Conservation (phyloP, 2,329 filamentous ascomycete species). For the Dryadomyces quercivorus region DNA sequence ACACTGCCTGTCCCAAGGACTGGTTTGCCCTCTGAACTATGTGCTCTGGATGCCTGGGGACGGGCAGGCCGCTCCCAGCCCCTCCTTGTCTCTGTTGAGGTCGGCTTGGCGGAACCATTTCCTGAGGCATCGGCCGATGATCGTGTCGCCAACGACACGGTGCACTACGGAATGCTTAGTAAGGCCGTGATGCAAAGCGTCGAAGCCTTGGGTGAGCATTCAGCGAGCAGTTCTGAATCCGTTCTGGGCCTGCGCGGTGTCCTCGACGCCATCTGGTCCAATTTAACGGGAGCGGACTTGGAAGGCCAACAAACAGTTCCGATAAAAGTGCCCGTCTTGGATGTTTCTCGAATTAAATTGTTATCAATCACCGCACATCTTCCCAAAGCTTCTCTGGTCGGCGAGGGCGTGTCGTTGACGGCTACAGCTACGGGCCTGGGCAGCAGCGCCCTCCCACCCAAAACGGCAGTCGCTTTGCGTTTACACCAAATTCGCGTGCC, state of each 20-base stretch:
- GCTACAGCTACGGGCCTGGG: conserved; percentile 5
- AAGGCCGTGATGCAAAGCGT: conserved; percentile 47
- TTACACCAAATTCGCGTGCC: conserved; percentile 50
- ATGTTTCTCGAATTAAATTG: conserved; percentile 25
- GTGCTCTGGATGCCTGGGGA: conserved; percentile 52
- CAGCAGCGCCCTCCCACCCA: neutral
- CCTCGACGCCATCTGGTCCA: conserved; percentile 23
- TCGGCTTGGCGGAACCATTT: conserved; percentile 46
- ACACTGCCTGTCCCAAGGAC: conserved; percentile 30
- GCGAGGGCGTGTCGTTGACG: conserved; percentile 11
- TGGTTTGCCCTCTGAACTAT: neutral
- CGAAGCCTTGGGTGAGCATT: conserved; percentile 6
- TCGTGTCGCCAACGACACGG: conserved; percentile 53
- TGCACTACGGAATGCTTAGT: conserved; percentile 62
- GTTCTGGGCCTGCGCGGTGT: conserved; percentile 16
- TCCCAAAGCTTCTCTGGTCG: conserved; percentile 48
- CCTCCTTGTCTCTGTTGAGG: conserved; percentile 43
- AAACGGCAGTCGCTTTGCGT: conserved; percentile 23
- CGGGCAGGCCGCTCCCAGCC: conserved; percentile 47
- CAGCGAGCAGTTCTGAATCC: neutral
- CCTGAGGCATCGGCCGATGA: conserved; percentile 43
- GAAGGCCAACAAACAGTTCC: conserved; percentile 19
- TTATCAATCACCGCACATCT: conserved; percentile 43
- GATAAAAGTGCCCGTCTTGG: conserved; percentile 19
- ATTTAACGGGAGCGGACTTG: conserved; percentile 23